phyloP scores from a whole-genome alignment of 1,284 basidiomycete species.

The Ganoderma boninense region DNA sequence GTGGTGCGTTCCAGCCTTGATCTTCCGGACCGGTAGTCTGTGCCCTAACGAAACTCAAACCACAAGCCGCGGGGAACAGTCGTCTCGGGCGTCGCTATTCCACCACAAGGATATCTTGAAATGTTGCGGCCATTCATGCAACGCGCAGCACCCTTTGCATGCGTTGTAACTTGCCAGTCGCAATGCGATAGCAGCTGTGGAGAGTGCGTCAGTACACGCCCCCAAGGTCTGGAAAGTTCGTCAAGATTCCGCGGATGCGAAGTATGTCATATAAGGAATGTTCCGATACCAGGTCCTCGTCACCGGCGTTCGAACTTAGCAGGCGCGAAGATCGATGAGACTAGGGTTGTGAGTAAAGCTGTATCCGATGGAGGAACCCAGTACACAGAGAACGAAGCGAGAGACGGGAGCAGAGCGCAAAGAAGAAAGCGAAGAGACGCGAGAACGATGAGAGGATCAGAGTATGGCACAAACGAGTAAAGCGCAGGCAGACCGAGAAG shows the following conservation, averaged over 20 bases:
- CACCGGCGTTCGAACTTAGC: conserved; percentile 91
- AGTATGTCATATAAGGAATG: conserved; percentile 88
- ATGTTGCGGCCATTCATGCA: conserved; percentile 43
- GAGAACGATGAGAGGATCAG: conserved; percentile 41
- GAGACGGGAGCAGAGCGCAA: too few relatives aligned
- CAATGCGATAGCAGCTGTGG: conserved; percentile 54
- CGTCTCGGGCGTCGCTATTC: conserved; percentile 62
- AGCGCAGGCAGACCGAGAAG: too few relatives aligned
- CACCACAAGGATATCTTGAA: conserved; percentile 49
- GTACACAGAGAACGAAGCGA: too few relatives aligned
- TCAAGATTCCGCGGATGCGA: conserved; percentile 96
- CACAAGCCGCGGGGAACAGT: conserved; percentile 52
- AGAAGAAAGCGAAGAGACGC: conserved; percentile 87
- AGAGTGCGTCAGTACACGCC: conserved; percentile 89
- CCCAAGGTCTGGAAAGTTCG: conserved; percentile 85
- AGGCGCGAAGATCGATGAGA: conserved; percentile 94
- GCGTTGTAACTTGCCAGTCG: conserved; percentile 26
- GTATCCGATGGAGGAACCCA: conserved; percentile 61
- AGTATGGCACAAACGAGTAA: too few relatives aligned
- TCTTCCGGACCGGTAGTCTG: conserved; percentile 81
- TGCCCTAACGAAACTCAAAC: conserved; percentile 76
- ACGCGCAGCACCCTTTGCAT: conserved; percentile 42
- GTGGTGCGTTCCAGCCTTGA: conserved; percentile 84
- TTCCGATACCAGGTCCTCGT: conserved; percentile 95
- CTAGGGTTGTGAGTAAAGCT: conserved; percentile 93